Evolutionary conservation across 192 early-diverging fungal species (phyloP), one percentile per base, ranked within the genome.

Genomic region (Entomortierella lignicola): DNA sequence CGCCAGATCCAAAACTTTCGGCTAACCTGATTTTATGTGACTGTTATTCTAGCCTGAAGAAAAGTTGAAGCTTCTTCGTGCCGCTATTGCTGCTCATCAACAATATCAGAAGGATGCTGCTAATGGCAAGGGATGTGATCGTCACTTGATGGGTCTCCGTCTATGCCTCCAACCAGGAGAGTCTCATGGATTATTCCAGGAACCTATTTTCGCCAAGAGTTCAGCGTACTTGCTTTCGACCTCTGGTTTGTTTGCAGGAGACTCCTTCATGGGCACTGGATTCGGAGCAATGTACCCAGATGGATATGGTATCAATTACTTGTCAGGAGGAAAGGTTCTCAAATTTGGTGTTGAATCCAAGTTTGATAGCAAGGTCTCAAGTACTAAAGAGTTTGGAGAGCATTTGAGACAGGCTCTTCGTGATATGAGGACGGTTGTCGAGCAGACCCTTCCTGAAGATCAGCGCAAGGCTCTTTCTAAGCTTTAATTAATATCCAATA

Each of bases 221-320:
- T 83, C 84, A 20, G 72, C 84, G 20, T 98, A 92, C 91, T 71
- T 87, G 34, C 71, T 98, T 18, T 92, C 91, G 18, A 96, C 96
- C 2, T 91, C 90, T 25, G 91, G 91, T 8, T 77, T 97, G 41
- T 90, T 91, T 83, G 85, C 93, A 1, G 90, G 91, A 7, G 79
- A 89, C 53, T 75, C 85, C 53, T 75, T 95, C 55, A 80, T 85
- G 27, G 94, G 90, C 13, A 92, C 92, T n/a, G 96, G 96, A 4
- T 97, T 96, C 81, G 94, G 94, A n/a, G 85, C 90, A 48, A 91
- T 94, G 23, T 88, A 84, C 37, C 86, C 89, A 2, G 90, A 96
- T 60, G 93, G 94, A 1, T 97, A 95, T 67, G 94, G 94, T 26
- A 92, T 95, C 75, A 96, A 96, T 79, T 97, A 97, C 70, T 88